Base-by-base conservation (phyloP, 441 rosid species). In the Hura crepitans region DNA sequence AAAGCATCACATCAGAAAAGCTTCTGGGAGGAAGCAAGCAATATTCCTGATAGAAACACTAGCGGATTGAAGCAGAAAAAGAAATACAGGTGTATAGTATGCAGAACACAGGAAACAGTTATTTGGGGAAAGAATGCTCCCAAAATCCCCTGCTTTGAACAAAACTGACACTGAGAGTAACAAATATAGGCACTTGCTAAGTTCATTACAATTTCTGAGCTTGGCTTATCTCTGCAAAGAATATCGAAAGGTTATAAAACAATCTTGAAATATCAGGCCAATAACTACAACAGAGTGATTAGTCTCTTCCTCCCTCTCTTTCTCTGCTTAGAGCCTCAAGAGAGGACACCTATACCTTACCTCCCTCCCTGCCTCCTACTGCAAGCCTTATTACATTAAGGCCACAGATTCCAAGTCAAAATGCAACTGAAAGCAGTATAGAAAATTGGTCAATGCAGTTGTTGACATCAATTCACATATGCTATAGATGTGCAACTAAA, bases 1-100 rank as follows among this genome's bases (percentile, higher is more conserved):
- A 13, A 72, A 69, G 46, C 23, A 47, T 49, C 45, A 17, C 59
- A 75, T 77, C 72, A 76, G 65, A 69, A 58, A 61, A 25, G 66
- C 22, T 37, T 9, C 60, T 67, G 28, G 0, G 20, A 25, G 49
- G 55, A 45, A 55, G 54, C 35, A 45, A 1, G 45, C 42, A 35
- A 43, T 17, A 22, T 8, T 37, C 17, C 1, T 45, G 30, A 28
- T 30, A 18, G 33, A 43, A 63, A 28, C 12, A 10, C 30, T 14
- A 33, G 13, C 5, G 43, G 20, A 37, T 25, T 64, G 58, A 45
- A 33, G 50, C 30, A 22, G 12, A n/a, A 70, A 4, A 22, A 22
- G 4, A 47, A 61, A 42, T 42, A 42, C 3, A 35, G 6, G 45
- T 31, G 54, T 10, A 49, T 20, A 66, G 47, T 2, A 25, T 13